These are phyloP conservation scores for Xanthoparmelia taractica DNA, from an alignment of 495 filamentous ascomycete species.

Conservation along the genomic window DNA sequence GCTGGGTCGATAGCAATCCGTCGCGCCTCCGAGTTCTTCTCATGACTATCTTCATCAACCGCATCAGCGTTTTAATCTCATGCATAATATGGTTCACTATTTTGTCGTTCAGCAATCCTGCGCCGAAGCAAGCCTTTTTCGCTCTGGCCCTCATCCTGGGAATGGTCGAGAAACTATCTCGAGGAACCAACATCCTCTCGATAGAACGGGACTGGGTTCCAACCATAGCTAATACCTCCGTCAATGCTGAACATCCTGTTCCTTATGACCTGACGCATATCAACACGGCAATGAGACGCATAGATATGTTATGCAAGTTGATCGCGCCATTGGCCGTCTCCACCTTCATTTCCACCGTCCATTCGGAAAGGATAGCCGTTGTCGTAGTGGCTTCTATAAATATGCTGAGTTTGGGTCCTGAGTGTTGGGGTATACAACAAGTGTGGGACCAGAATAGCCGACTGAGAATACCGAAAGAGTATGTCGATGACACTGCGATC, in stretches of 20 bases:
- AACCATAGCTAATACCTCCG: conserved; percentile 26
- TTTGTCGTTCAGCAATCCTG: conserved; percentile 17
- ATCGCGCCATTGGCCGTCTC: conserved; percentile 51
- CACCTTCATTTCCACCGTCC: conserved; percentile 36
- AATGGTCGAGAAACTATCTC: conserved; percentile 41
- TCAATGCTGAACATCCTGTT: conserved; percentile 14
- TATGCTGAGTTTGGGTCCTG: conserved; percentile 13
- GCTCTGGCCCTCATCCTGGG: conserved; percentile 36
- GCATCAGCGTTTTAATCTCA: conserved; percentile 36
- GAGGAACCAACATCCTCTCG: conserved; percentile 43
- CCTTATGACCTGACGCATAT: conserved; percentile 37
- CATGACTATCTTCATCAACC: conserved; percentile 38
- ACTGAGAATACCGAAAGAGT: neutral
- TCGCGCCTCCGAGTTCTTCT: conserved; percentile 38
- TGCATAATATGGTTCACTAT: conserved; percentile 33
- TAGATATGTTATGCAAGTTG: conserved; percentile 64
- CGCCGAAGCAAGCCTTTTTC: conserved; percentile 32
- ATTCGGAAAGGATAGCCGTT: conserved; percentile 43
- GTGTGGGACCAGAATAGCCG: conserved; percentile 9
- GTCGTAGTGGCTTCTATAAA: conserved; percentile 38
- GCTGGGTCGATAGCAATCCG: conserved; percentile 38
- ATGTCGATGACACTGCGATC: neutral
- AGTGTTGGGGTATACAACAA: conserved; percentile 4
- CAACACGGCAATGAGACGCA: conserved; percentile 58
- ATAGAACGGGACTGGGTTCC: conserved; percentile 53